phyloP scores from a whole-genome alignment of 202 grass and related monocot species.

The Elaeis oleifera region DNA sequence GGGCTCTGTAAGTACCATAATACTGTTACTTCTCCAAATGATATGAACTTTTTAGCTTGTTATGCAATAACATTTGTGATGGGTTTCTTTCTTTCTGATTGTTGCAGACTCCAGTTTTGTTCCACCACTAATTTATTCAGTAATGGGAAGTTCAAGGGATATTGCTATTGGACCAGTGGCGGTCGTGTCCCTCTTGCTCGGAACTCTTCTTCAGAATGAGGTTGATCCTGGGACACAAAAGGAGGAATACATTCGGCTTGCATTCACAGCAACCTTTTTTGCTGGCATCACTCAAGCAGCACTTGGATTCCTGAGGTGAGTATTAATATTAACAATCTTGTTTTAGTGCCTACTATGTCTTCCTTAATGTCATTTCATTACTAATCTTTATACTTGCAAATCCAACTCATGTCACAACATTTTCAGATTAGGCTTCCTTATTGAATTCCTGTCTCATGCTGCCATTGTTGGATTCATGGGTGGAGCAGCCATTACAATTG shows the following conservation, averaged over 20 bases:
- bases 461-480: conserved; percentile 97
- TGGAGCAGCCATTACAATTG: conserved; percentile 91
- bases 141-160: conserved; percentile 96
- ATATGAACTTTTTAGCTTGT: too few relatives aligned
- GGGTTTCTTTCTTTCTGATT: conserved; percentile 15
- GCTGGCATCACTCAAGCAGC: conserved; percentile 95
- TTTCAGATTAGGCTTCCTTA: conserved; percentile 84
- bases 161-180: conserved; percentile 93
- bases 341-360: conserved; percentile 1
- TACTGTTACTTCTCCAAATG: neutral
- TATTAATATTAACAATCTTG: neutral
- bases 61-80: too few relatives aligned
- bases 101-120: conserved; percentile 85
- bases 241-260: conserved; percentile 68
- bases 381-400: too few relatives aligned
- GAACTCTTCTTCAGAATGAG: conserved; percentile 73
- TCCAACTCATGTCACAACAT: too few relatives aligned
- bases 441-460: conserved; percentile 95
- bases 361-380: conserved; percentile 1
- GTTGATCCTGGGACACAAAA: conserved; percentile 46
- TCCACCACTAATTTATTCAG: conserved; percentile 79
- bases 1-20: conserved; percentile 67
- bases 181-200: conserved; percentile 82
- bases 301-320: conserved; percentile 83
- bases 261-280: conserved; percentile 95